Evolutionary conservation across 805 yeast species (phyloP).

Genomic region (Wickerhamomyces silvicola): DNA sequence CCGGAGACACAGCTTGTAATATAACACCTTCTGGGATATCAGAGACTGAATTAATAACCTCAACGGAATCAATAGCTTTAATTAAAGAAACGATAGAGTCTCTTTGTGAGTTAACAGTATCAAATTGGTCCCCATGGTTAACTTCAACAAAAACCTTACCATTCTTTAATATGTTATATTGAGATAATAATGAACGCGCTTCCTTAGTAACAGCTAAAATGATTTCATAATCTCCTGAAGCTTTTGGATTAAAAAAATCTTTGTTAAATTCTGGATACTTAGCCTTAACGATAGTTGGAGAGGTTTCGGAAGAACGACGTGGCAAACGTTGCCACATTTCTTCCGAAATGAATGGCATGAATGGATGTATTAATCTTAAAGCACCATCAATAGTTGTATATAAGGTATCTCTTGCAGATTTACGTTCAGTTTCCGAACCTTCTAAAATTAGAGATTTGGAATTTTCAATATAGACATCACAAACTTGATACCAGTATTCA

Average conservation of each 20-base stretch:
- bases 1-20: conserved; percentile 71
- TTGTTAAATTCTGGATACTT: conserved; percentile 62
- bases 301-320: conserved; percentile 64
- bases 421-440: conserved; percentile 78
- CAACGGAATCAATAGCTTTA: conserved; percentile 77
- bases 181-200: conserved; percentile 87
- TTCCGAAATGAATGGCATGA: conserved; percentile 96
- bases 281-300: conserved; percentile 72
- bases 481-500: conserved; percentile 91
- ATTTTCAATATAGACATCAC: conserved; percentile 98
- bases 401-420: conserved; percentile 89
- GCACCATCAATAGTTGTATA: conserved; percentile 92
- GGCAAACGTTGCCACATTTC: conserved; percentile 99
- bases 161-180: conserved; percentile 81
- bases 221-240: conserved; percentile 74
- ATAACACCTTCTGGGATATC: conserved; percentile 87
- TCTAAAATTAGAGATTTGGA: conserved; percentile 88
- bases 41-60: conserved; percentile 50
- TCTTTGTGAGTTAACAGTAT: conserved; percentile 61
- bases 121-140: conserved; percentile 37
- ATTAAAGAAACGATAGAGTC: conserved; percentile 87
- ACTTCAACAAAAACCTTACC: conserved; percentile 83
- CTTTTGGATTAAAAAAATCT: conserved; percentile 55
- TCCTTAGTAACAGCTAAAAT: conserved; percentile 82
- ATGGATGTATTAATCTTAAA: conserved; percentile 88